Conservation (phyloP, 371 early-diverging fungal species). For the Mycotypha africana region DNA sequence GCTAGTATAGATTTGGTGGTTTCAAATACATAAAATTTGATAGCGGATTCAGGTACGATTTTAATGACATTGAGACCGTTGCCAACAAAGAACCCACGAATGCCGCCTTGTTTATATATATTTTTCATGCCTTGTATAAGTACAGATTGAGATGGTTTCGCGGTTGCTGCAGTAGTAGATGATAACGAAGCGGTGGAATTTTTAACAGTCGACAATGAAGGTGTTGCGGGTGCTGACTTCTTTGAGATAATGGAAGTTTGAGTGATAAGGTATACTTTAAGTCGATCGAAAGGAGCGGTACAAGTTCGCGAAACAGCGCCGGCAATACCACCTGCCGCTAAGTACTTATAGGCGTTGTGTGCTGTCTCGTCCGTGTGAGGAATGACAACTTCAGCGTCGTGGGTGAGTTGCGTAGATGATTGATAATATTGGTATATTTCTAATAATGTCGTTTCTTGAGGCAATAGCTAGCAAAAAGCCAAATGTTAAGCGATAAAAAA, state of each 20-base stretch:
- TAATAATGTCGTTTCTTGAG: constrained; percentile 37
- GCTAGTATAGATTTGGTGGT: constrained; percentile 58
- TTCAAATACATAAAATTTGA: constrained; percentile 74
- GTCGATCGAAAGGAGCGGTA: constrained; percentile 81
- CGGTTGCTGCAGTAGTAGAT: not conserved
- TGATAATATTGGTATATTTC: constrained; percentile 67
- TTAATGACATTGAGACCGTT: constrained; percentile 80
- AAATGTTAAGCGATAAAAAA: no score
- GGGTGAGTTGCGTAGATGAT: constrained; percentile 55
- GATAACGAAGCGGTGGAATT: no score
- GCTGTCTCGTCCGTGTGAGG: constrained; percentile 49
- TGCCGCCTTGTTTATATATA: constrained; percentile 63
- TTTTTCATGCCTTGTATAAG: constrained; percentile 23
- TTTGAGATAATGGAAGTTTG: constrained; percentile 25
- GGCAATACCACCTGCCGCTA: constrained; percentile 73
- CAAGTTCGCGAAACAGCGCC: constrained; percentile 75
- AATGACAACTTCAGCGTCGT: constrained; percentile 63
- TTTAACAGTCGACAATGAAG: not conserved
- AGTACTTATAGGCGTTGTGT: constrained; percentile 51
- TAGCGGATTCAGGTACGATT: constrained; percentile 76
- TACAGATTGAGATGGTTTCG: constrained; percentile 19
- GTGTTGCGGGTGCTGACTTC: not conserved
- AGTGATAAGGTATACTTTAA: constrained; percentile 72
- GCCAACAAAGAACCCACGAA: constrained; percentile 72
- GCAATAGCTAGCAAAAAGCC: constrained; percentile 19